These are phyloP conservation scores for Apiospora saccharicola DNA, from an alignment of 2,329 filamentous ascomycete species.

Conservation along the genomic window DNA sequence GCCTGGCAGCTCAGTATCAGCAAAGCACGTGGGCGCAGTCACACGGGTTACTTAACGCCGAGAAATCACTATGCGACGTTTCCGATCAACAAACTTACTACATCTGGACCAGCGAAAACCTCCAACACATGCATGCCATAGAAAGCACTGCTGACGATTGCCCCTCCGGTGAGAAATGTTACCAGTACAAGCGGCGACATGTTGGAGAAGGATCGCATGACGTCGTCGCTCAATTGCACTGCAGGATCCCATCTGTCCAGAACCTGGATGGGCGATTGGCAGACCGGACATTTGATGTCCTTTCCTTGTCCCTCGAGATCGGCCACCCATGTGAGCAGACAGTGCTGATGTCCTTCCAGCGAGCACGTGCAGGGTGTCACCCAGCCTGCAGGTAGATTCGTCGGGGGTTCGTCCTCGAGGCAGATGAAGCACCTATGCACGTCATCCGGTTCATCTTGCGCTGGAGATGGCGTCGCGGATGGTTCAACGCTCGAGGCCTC, in stretches of 20 bases:
- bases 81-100: slow-evolving; percentile 28
- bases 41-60: not conserved
- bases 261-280: slow-evolving; percentile 81
- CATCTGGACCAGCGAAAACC: slow-evolving; percentile 59
- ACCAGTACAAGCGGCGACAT: slow-evolving; percentile 70
- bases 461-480: slow-evolving; percentile 20
- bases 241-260: slow-evolving; percentile 77
- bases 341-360: slow-evolving; percentile 88
- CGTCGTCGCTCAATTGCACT: slow-evolving; percentile 68
- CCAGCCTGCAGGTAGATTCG: slow-evolving; percentile 66
- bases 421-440: slow-evolving; percentile 68
- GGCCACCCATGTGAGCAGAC: slow-evolving; percentile 88
- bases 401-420: slow-evolving; percentile 62
- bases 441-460: slow-evolving; percentile 24
- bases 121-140: slow-evolving; percentile 61
- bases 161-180: slow-evolving; percentile 61
- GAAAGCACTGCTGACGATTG: slow-evolving; percentile 58
- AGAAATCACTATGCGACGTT: not conserved
- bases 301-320: slow-evolving; percentile 76
- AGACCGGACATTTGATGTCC: slow-evolving; percentile 85
- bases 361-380: slow-evolving; percentile 90
- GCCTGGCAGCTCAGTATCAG: not conserved
- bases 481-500: slow-evolving; percentile 3
- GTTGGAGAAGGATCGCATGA: slow-evolving; percentile 63
- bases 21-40: not conserved